These are phyloP conservation scores for Arabidopsis arenosa DNA, from an alignment of 345 rosid genomes.

Conservation along the genomic window DNA sequence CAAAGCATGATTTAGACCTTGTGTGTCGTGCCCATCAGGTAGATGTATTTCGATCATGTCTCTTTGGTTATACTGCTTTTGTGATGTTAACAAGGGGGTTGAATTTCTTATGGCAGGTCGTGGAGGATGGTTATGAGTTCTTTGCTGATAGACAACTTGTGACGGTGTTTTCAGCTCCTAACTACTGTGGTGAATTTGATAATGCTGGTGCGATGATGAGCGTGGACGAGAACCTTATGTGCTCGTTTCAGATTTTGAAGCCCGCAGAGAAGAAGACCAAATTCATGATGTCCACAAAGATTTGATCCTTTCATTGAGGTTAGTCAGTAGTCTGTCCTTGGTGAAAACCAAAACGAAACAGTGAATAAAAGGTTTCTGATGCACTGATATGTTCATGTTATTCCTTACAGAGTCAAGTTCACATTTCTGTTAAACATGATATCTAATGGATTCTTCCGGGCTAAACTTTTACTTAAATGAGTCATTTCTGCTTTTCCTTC, in stretches of 20 bases:
- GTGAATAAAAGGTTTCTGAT: slow-evolving; percentile 9
- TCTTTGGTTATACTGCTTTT: slow-evolving; percentile 13
- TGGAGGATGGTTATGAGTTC: slow-evolving; percentile 98
- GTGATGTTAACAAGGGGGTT: slow-evolving; percentile 9
- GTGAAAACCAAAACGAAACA: slow-evolving; percentile 16
- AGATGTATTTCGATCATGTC: slow-evolving; percentile 10
- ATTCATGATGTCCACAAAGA: slow-evolving; percentile 67
- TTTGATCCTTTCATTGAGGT: slow-evolving; percentile 48
- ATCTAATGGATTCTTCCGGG: not conserved
- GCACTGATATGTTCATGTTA: not conserved
- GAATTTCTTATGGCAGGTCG: slow-evolving; percentile 60
- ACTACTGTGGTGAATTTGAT: slow-evolving; percentile 96
- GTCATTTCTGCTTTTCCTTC: slow-evolving; percentile 15
- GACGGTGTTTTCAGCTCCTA: slow-evolving; percentile 93
- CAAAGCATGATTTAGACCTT: slow-evolving; percentile 84
- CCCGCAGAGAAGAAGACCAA: slow-evolving; percentile 88
- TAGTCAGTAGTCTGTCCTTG: slow-evolving; percentile 21
- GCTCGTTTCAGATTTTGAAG: slow-evolving; percentile 96
- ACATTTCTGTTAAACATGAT: not conserved
- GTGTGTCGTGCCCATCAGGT: slow-evolving; percentile 99
- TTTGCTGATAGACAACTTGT: slow-evolving; percentile 95
- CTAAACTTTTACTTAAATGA: not conserved
- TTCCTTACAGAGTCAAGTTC: slow-evolving; percentile 5
- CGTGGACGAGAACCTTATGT: slow-evolving; percentile 82
- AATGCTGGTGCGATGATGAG: slow-evolving; percentile 99